Conservation (phyloP, 2,329 filamentous ascomycete species). For the Diaporthe batatas region DNA sequence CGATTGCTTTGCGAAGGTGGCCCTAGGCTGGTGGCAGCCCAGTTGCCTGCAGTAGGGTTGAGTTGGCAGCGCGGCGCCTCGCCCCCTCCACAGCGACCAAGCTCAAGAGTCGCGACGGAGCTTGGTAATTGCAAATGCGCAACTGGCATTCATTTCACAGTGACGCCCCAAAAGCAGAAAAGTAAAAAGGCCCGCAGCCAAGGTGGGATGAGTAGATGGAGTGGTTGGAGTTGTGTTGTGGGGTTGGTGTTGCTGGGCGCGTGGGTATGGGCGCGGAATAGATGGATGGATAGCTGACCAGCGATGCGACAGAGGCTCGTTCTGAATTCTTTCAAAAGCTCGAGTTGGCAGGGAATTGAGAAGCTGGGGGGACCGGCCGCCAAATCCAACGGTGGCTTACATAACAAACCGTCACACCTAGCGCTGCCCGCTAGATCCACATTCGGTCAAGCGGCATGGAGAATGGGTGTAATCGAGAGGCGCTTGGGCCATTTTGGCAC, state of each 20-base stretch:
- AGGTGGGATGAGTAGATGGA: neutral
- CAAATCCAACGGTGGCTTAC: conserved; percentile 49
- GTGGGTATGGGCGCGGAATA: neutral
- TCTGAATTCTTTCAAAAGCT: conserved; percentile 48
- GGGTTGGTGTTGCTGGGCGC: neutral
- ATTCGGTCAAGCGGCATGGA: neutral
- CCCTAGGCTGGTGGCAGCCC: conserved; percentile 1
- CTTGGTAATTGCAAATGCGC: conserved; percentile 27
- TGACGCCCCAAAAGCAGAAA: neutral
- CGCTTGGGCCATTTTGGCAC: neutral
- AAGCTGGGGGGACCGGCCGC: conserved; percentile 51
- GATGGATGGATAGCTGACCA: conserved; percentile 10
- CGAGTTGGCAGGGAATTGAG: conserved; percentile 38
- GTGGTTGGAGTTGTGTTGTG: conserved; percentile 16
- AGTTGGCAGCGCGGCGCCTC: conserved; percentile 23
- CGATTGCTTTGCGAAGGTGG: neutral
- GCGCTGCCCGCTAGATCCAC: neutral
- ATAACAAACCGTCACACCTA: conserved; percentile 27
- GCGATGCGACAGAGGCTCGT: conserved; percentile 45
- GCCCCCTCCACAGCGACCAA: conserved; percentile 41
- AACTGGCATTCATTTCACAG: conserved; percentile 31
- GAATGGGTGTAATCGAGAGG: neutral
- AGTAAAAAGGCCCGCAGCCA: neutral
- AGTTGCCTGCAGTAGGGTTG: conserved; percentile 21
- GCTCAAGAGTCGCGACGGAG: conserved; percentile 45